Evolutionary conservation across 768 basidiomycete species (phyloP).

Genomic region (Rhizopogon vinicolor): DNA sequence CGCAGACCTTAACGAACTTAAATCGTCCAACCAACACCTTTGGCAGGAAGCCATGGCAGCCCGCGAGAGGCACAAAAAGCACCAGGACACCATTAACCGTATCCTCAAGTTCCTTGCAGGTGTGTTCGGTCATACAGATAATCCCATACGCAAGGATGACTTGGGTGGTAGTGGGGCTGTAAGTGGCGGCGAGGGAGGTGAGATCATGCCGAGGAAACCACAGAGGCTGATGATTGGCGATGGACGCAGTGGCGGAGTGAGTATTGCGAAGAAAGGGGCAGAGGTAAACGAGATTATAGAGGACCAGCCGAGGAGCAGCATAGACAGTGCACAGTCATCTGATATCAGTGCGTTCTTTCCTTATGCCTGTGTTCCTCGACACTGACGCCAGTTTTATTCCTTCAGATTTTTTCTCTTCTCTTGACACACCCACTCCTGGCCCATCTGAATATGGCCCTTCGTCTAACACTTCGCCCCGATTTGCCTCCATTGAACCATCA

Average conservation of each 20-base stretch:
- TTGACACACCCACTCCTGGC: constrained; percentile 42
- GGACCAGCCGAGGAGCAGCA: constrained; percentile 31
- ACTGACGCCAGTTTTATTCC: constrained; percentile 1
- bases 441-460: constrained; percentile 26
- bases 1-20: constrained; percentile 82
- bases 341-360: constrained; percentile 6
- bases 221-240: constrained; percentile 70
- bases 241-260: constrained; percentile 22
- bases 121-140: constrained; percentile 66
- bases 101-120: constrained; percentile 94
- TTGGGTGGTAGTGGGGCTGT: constrained; percentile 33
- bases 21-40: constrained; percentile 80
- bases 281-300: constrained; percentile 35
- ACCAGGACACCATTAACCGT: constrained; percentile 93
- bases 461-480: constrained; percentile 15
- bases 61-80: constrained; percentile 80
- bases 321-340: constrained; percentile 21
- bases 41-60: constrained; percentile 89
- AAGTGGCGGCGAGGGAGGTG: background rate
- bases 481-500: constrained; percentile 22
- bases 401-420: constrained; percentile 37
- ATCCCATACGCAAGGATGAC: constrained; percentile 31
- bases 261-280: constrained; percentile 23
- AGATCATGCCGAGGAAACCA: constrained; percentile 38
- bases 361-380: background rate